Base-by-base conservation (phyloP, 176 grass and related monocot genomes). In the Areca catechu region DNA sequence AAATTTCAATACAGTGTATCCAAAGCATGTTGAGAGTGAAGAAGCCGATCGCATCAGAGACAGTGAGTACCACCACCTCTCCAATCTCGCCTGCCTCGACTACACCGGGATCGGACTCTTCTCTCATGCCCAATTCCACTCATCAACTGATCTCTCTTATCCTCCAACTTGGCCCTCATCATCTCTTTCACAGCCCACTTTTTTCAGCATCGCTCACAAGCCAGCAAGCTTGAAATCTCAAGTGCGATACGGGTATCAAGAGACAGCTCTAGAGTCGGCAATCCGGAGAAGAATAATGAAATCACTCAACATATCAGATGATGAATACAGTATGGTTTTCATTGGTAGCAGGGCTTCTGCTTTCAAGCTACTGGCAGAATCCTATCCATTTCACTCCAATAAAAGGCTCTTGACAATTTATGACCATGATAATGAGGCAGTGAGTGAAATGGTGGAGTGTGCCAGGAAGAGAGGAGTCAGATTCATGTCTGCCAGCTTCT, bases 61-160 rank as follows among this genome's bases (percentile, higher is more conserved):
- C 24, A 61, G 14, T 0, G 79, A 95, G 70, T 95, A 89, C 62
- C 14, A 14, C 15, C 90, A 95, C 82, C 85, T 95, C 20, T 75
- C 65, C 15, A 61, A 52, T 3, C 90, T 89, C 51, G 82, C 85
- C 10, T 95, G 90, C 76, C 77, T 95, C 1, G 90, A 95, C 70
- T 95, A 95, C 69, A 75, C 79, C 20, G 90, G 90, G 58, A 75
- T 95, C 70, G 83, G 84, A 77, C 79, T 95, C 58, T 95, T 95
- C 86, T 95, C 90, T 24, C 76, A 95, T 66, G 70, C 82, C 21
- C 90, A 95, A 86, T 83, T 95, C 79, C 76, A 66, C 76, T 54
- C 73, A 0, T 71, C 76, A 7, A 1, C 58, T 0, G 48, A 14
- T 43, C 90, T 3, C 86, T 80, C 22, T 80, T 71, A n/a, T 83